phyloP scores from a whole-genome alignment of 2,329 filamentous ascomycete genomes.

The Leptographium galeiforme region DNA sequence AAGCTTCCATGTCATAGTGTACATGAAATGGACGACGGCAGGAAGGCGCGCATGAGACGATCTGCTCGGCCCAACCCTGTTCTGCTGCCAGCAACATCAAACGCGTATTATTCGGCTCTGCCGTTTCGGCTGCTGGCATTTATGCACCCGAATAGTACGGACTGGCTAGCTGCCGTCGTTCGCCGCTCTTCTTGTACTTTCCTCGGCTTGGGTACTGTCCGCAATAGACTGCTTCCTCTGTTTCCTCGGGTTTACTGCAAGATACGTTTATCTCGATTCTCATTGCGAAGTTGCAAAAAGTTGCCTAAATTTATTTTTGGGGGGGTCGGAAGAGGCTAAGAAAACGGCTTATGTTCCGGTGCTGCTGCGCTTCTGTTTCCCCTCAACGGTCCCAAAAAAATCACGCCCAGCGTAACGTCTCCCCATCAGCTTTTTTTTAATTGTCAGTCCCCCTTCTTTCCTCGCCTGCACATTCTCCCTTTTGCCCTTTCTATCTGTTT shows the following conservation, averaged over 20 bases:
- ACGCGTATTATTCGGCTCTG: no score
- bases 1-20: no score
- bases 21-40: no score
- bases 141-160: background rate
- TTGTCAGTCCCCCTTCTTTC: background rate
- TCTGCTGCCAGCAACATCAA: no score
- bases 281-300: background rate
- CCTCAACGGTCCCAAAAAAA: background rate
- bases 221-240: no score
- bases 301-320: background rate
- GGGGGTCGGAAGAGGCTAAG: background rate
- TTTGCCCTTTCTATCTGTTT: background rate
- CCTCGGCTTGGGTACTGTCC: no score
- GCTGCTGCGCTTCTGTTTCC: background rate
- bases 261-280: background rate
- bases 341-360: background rate
- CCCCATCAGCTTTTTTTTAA: constrained; percentile 1
- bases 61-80: no score
- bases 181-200: no score
- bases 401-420: background rate
- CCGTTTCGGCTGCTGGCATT: no score
- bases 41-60: no score
- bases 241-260: no score
- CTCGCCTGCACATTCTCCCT: background rate
- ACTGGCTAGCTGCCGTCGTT: no score